Conservation (phyloP, 495 filamentous ascomycete genomes). For the Astrocystis sublimbata region DNA sequence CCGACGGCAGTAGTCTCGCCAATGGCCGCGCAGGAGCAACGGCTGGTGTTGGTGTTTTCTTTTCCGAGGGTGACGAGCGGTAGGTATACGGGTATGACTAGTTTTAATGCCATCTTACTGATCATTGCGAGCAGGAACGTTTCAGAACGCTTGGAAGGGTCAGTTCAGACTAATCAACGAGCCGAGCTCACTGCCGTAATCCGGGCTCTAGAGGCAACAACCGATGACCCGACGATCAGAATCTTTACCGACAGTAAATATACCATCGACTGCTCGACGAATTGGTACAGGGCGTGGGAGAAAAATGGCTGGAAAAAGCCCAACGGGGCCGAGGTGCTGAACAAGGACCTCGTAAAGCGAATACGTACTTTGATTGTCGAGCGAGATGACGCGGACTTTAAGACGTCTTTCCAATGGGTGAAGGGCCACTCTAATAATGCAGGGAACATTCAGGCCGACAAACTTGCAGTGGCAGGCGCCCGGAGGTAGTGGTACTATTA, state of each 20-base stretch:
- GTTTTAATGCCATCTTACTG: conserved; percentile 4
- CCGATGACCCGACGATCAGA: conserved; percentile 42
- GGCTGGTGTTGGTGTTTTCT: conserved; percentile 87
- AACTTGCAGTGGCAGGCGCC: conserved; percentile 66
- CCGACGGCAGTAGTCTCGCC: conserved; percentile 78
- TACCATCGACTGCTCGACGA: conserved; percentile 83
- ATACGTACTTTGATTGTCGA: conserved; percentile 73
- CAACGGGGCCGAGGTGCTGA: conserved; percentile 71
- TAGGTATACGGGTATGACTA: conserved; percentile 39
- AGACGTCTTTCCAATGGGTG: conserved; percentile 79
- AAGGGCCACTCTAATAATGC: conserved; percentile 71
- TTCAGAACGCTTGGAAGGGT: conserved; percentile 74
- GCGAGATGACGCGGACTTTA: conserved; percentile 58
- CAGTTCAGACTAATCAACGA: conserved; percentile 86
- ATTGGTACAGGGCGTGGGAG: conserved; percentile 80
- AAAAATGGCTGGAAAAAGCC: conserved; percentile 77
- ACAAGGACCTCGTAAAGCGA: conserved; percentile 76
- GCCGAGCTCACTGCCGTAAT: conserved; percentile 88
- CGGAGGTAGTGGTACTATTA: conserved; percentile 16
- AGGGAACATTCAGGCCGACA: conserved; percentile 81
- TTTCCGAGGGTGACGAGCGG: conserved; percentile 72
- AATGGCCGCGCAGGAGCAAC: conserved; percentile 73
- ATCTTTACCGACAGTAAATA: conserved; percentile 87
- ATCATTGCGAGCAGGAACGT: conserved; percentile 67
- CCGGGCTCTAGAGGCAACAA: conserved; percentile 76